Conservation (phyloP, 495 filamentous ascomycete species). For the Chaetomium cochliodes region DNA sequence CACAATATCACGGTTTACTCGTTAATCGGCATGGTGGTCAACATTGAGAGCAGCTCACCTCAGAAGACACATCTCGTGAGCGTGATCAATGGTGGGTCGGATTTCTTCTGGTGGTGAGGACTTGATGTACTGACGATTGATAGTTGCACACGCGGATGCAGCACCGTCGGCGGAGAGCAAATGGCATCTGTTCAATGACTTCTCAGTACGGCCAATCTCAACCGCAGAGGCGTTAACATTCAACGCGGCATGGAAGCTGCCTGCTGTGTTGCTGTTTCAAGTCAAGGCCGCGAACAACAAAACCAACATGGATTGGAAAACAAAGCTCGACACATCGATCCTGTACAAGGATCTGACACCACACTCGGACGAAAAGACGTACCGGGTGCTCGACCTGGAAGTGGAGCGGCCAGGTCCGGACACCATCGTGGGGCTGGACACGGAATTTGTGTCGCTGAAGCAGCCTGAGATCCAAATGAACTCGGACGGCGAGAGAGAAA, state of each 20-base stretch:
- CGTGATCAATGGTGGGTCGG: conserved; percentile 69
- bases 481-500: conserved; percentile 81
- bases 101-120: conserved; percentile 10
- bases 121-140: conserved; percentile 26
- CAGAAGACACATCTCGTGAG: conserved; percentile 90
- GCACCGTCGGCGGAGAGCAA: conserved; percentile 54
- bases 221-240: conserved; percentile 82
- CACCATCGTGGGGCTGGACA: conserved; percentile 84
- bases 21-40: conserved; percentile 83
- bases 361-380: conserved; percentile 45
- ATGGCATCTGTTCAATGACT: conserved; percentile 98
- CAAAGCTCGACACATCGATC: conserved; percentile 72
- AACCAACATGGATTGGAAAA: conserved; percentile 84
- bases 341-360: conserved; percentile 65
- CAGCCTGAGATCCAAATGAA: conserved; percentile 91
- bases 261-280: conserved; percentile 83
- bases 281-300: conserved; percentile 67
- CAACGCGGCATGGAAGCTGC: conserved; percentile 85
- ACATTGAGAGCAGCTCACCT: conserved; percentile 77
- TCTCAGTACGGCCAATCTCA: conserved; percentile 77
- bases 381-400: conserved; percentile 59
- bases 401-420: conserved; percentile 65
- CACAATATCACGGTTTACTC: conserved; percentile 82
- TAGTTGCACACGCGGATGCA: conserved; percentile 66
- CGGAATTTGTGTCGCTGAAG: conserved; percentile 89